These are phyloP conservation scores for Pseudozyma tsukubaensis DNA, from an alignment of 1,284 basidiomycete genomes.

Conservation along the genomic window DNA sequence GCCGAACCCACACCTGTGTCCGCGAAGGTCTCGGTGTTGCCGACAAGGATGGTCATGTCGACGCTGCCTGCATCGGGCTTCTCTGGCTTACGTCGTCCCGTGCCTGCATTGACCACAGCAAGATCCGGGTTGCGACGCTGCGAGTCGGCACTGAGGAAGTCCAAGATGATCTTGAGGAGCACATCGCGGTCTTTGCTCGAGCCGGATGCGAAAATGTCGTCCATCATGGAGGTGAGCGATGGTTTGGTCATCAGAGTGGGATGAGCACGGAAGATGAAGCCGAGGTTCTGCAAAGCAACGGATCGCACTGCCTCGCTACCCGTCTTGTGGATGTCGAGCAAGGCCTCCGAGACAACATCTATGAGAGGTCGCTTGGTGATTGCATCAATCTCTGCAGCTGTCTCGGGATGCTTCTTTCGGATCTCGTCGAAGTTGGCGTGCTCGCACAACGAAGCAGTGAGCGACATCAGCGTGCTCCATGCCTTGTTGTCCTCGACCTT, in stretches of 20 bases:
- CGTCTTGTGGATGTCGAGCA: conserved; percentile 79
- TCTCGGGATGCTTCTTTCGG: conserved; percentile 70
- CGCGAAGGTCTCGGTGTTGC: conserved; percentile 91
- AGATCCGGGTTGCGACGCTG: conserved; percentile 41
- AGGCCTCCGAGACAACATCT: conserved; percentile 81
- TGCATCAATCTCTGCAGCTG: conserved; percentile 35
- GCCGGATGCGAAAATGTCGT: conserved; percentile 79
- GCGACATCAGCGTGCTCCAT: conserved; percentile 51
- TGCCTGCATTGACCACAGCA: conserved; percentile 34
- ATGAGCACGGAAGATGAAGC: conserved; percentile 88
- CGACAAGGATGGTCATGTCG: conserved; percentile 85
- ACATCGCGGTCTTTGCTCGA: conserved; percentile 80
- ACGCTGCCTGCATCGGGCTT: conserved; percentile 74
- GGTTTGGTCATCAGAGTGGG: conserved; percentile 86
- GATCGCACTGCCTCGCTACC: conserved; percentile 74
- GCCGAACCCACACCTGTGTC: conserved; percentile 97
- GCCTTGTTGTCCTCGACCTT: conserved; percentile 45
- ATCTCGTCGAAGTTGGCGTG: conserved; percentile 86
- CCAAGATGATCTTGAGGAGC: conserved; percentile 87
- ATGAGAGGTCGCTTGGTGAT: conserved; percentile 76
- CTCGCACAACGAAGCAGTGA: conserved; percentile 78
- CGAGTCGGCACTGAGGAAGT: conserved; percentile 69
- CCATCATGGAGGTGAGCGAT: conserved; percentile 85
- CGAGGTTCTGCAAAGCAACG: conserved; percentile 81
- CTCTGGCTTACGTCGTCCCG: conserved; percentile 38